Base-by-base conservation (phyloP, 768 basidiomycete species). In the Trichaptum fuscoviolaceum region DNA sequence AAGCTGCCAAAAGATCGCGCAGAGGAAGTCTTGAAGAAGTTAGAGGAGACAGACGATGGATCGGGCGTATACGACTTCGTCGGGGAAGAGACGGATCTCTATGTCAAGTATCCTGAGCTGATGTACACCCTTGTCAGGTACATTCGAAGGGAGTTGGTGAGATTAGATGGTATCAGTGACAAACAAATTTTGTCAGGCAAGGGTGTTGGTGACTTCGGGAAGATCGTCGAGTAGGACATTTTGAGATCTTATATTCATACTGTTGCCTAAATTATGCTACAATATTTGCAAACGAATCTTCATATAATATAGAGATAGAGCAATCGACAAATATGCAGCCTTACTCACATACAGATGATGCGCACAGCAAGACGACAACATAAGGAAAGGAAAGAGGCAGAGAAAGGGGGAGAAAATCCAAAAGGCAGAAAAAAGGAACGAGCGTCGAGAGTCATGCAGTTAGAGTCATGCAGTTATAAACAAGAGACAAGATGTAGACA, bases 11-110 rank as follows among this genome's bases (percentile, higher is more conserved):
- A 59, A 64, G 70, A 63, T 27, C 59, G 30, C 15, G 82, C 85
- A 65, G 68, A 65, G 71, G 66, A 66, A 10, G 70, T 69, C 24
- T 73, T 89, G 20, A 83, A 84, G 62, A 80, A 79, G 63, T 89
- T 89, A 72, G 87, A 89, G 71, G 71, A 77, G 20, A 79, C 75
- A 25, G 90, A 92, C 66, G 90, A 92, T 69, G 81, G 82, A 25
- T 88, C 86, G 10, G 88, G 91, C 15, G 89, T 93, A 36, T 84
- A 88, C 66, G 91, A 92, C 74, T 92, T 88, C 74, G 73, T 78
- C 17, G 82, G 84, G 0, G 73, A 78, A 24, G 84, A 91, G 69
- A 83, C 77, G n/a, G 83, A 85, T 73, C 84, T 85, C 70, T 91
- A 93, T 69, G 81, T 95, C 15, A 77, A 82, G 63, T 91, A 93